phyloP scores from a whole-genome alignment of 345 rosid species.

The Psidium guajava region DNA sequence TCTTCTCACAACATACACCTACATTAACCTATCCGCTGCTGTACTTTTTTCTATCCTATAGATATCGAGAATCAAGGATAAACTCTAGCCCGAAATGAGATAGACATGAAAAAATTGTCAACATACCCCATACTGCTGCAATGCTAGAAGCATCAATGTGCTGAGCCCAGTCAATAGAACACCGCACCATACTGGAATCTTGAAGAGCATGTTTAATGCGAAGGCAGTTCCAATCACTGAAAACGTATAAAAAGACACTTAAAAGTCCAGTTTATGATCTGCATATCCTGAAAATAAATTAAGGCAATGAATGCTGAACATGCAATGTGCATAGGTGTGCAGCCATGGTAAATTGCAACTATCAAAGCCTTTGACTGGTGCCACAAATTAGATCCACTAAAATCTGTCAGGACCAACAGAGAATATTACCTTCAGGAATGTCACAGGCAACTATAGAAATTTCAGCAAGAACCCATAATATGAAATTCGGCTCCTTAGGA shows the following conservation, averaged over 20 bases:
- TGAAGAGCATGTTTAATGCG: slow-evolving; percentile 94
- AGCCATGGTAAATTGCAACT: background rate
- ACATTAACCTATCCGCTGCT: background rate
- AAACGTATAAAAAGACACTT: background rate
- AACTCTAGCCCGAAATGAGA: background rate
- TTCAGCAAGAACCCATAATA: slow-evolving; percentile 87
- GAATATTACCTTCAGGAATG: slow-evolving; percentile 71
- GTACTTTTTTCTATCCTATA: background rate
- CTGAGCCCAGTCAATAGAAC: slow-evolving; percentile 89
- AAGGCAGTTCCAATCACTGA: slow-evolving; percentile 95
- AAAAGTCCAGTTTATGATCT: background rate
- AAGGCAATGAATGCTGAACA: background rate
- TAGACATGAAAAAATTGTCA: background rate
- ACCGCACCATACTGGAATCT: slow-evolving; percentile 78
- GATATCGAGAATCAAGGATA: background rate
- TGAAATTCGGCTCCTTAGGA: slow-evolving; percentile 62
- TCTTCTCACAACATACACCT: background rate
- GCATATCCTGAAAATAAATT: background rate
- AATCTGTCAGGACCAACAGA: background rate
- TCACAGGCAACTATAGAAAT: slow-evolving; percentile 87
- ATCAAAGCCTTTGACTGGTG: background rate
- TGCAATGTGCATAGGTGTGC: background rate
- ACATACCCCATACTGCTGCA: slow-evolving; percentile 89
- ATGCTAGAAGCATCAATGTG: slow-evolving; percentile 66
- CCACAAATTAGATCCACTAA: background rate